Percentiles rank a stretch among this genome's conserved stretches.
Conservation (phyloP, 2,329 filamentous ascomycete species). For the Aspergillus floridensis region DNA sequence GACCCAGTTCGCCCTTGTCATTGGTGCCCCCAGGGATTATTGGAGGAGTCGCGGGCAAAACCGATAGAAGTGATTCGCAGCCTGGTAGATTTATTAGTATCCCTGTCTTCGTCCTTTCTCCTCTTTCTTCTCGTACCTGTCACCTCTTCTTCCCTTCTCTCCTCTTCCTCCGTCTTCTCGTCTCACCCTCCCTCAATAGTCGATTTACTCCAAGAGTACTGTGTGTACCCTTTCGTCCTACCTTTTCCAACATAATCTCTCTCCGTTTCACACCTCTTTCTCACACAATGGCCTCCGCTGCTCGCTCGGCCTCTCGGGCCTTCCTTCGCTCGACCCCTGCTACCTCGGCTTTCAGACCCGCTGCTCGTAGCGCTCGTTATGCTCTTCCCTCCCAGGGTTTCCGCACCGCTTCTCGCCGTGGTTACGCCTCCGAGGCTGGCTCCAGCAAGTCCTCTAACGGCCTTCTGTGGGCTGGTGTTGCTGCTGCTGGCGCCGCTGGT, state of each 20-base stretch:
- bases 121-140: constrained; percentile 12
- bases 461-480: constrained; percentile 60
- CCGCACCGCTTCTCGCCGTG: constrained; percentile 71
- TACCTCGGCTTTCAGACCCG: constrained; percentile 40
- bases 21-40: constrained; percentile 14
- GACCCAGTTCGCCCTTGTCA: constrained; percentile 9
- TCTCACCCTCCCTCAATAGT: constrained; percentile 2
- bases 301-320: constrained; percentile 43
- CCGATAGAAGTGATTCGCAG: constrained; percentile 4
- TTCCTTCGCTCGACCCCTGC: constrained; percentile 41
- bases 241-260: not conserved
- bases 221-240: not conserved
- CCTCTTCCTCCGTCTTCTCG: not conserved
- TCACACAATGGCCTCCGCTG: constrained; percentile 28
- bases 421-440: constrained; percentile 70
- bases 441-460: constrained; percentile 52
- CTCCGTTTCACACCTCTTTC: constrained; percentile 9
- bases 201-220: not conserved
- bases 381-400: constrained; percentile 61
- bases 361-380: constrained; percentile 58
- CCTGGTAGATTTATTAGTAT: constrained; percentile 12
- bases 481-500: constrained; percentile 60
- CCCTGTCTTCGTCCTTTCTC: constrained; percentile 13
- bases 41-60: constrained; percentile 1
- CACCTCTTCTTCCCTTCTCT: constrained; percentile 9